phyloP scores from a whole-genome alignment of 1,284 basidiomycete genomes.

The Chalciporus sp. region DNA sequence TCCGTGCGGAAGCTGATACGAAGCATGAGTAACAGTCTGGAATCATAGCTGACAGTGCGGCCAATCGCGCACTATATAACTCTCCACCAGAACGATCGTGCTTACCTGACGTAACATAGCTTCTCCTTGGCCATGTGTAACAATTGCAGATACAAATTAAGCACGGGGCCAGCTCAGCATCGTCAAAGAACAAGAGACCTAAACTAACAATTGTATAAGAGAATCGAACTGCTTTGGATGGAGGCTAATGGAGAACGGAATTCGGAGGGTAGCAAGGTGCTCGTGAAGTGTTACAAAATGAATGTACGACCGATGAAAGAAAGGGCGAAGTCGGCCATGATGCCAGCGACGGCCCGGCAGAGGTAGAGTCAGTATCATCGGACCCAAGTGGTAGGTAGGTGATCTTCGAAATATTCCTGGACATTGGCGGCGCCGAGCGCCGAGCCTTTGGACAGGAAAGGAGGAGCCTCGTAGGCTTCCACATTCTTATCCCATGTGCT shows the following conservation, averaged over 20 bases:
- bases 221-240: too few relatives aligned
- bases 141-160: too few relatives aligned
- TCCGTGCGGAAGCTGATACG: constrained; percentile 86
- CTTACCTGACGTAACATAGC: constrained; percentile 92
- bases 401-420: constrained; percentile 77
- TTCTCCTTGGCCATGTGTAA: too few relatives aligned
- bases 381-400: constrained; percentile 72
- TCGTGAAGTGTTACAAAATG: too few relatives aligned
- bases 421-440: constrained; percentile 57
- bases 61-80: constrained; percentile 81
- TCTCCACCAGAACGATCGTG: constrained; percentile 79
- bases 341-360: constrained; percentile 82
- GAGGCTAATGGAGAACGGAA: too few relatives aligned
- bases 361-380: constrained; percentile 72
- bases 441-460: constrained; percentile 43
- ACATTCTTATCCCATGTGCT: constrained; percentile 58
- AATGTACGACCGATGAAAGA: constrained; percentile 75
- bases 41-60: not conserved
- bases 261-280: too few relatives aligned
- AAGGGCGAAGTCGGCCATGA: constrained; percentile 81
- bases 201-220: too few relatives aligned
- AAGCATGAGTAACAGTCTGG: constrained; percentile 2
- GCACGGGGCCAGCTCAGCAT: too few relatives aligned
- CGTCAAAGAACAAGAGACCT: too few relatives aligned
- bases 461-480: constrained; percentile 36